A percentile compares a stretch with the other conserved stretches of the same genome.
Conservation (phyloP, 768 basidiomycete species). For the Tylopilus cervinicoccineus region DNA sequence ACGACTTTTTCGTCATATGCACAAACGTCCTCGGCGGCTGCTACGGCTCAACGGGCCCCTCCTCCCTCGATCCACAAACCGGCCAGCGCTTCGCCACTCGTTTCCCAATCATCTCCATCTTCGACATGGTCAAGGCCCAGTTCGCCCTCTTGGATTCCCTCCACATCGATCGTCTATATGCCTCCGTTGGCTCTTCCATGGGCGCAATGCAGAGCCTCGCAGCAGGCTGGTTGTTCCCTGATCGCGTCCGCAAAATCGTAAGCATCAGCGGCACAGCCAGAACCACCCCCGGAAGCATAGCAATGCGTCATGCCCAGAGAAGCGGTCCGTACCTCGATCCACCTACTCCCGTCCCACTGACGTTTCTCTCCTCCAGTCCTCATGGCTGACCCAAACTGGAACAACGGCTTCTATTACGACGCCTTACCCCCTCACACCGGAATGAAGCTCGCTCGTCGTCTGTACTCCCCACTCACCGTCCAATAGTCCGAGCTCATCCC, state of each 20-base stretch:
- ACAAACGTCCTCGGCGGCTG: constrained; percentile 97
- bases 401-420: constrained; percentile 97
- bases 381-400: constrained; percentile 99
- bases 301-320: constrained; percentile 94
- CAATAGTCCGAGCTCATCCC: neutral
- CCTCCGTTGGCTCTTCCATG: constrained; percentile 94
- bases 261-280: constrained; percentile 94
- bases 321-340: constrained; percentile 57
- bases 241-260: constrained; percentile 84
- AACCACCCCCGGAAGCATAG: constrained; percentile 87
- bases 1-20: constrained; percentile 90
- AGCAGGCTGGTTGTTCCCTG: constrained; percentile 88
- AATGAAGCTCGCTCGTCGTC: constrained; percentile 97
- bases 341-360: neutral
- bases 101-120: constrained; percentile 89
- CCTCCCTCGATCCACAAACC: constrained; percentile 68
- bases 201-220: constrained; percentile 98
- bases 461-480: constrained; percentile 25
- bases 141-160: constrained; percentile 82
- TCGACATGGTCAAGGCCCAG: constrained; percentile 97
- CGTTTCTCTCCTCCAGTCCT: constrained; percentile 54
- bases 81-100: constrained; percentile 78
- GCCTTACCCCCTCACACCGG: constrained; percentile 93
- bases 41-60: constrained; percentile 96
- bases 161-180: constrained; percentile 81